Evolutionary conservation across 2,329 filamentous ascomycete species (phyloP).

Genomic region (Xylariaceae sp.): DNA sequence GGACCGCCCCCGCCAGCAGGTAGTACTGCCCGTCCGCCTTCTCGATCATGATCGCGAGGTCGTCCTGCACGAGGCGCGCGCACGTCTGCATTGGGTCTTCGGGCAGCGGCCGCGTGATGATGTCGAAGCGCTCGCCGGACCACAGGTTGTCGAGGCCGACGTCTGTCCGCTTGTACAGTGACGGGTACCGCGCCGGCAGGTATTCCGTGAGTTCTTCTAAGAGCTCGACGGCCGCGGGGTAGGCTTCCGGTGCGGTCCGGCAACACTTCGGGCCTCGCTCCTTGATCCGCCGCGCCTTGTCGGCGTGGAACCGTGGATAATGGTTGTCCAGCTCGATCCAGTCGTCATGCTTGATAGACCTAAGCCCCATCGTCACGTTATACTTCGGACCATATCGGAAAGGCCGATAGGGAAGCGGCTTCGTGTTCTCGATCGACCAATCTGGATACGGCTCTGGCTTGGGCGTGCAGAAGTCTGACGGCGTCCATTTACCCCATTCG

Average conservation of each 20-base stretch:
- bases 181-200: conserved; percentile 74
- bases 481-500: conserved; percentile 34
- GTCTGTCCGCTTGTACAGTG: conserved; percentile 64
- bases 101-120: conserved; percentile 61
- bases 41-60: conserved; percentile 84
- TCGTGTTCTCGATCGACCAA: conserved; percentile 70
- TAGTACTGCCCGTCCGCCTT: conserved; percentile 77
- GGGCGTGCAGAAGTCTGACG: conserved; percentile 33
- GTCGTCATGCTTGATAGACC: conserved; percentile 69
- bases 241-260: conserved; percentile 69
- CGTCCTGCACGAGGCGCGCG: conserved; percentile 76
- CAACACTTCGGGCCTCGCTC: conserved; percentile 71
- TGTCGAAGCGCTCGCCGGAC: conserved; percentile 74
- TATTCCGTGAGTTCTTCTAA: conserved; percentile 74
- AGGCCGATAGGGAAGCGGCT: conserved; percentile 75
- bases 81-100: conserved; percentile 81
- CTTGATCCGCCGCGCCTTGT: conserved; percentile 69
- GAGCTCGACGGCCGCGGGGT: conserved; percentile 73
- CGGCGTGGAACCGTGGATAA: conserved; percentile 70
- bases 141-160: conserved; percentile 71
- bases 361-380: conserved; percentile 75
- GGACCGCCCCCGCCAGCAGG: conserved; percentile 73
- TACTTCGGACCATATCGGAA: conserved; percentile 79
- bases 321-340: conserved; percentile 89
- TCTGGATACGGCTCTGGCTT: conserved; percentile 58